A percentile compares a stretch with the other conserved stretches of the same genome.
phyloP scores from a whole-genome alignment of 2,329 filamentous ascomycete genomes.

The Rutstroemia sp. region DNA sequence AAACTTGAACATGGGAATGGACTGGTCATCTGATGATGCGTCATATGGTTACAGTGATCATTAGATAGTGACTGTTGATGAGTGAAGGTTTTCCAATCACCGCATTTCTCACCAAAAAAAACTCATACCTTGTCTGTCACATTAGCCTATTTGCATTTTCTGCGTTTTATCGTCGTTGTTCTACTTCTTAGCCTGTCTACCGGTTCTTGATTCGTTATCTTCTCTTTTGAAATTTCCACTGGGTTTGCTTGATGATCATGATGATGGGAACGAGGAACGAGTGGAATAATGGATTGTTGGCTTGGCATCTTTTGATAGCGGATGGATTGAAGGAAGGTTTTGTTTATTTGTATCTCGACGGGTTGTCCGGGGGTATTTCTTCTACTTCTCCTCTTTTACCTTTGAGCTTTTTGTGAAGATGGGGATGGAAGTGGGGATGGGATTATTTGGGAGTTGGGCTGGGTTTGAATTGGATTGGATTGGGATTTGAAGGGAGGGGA shows the following conservation, averaged over 20 bases:
- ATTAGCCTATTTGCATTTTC: conserved; percentile 2
- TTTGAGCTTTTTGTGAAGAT: not conserved
- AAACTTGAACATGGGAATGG: conserved; percentile 9
- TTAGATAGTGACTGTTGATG: not conserved
- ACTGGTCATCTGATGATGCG: conserved; percentile 8
- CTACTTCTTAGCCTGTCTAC: not conserved
- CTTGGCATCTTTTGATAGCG: not conserved
- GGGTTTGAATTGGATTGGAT: not conserved
- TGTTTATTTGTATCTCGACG: conserved; percentile 4
- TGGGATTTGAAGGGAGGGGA: not conserved
- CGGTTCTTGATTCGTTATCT: not conserved
- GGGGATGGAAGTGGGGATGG: too few relatives aligned
- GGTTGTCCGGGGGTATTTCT: conserved; percentile 3
- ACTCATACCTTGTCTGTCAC: not conserved
- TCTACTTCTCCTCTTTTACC: not conserved
- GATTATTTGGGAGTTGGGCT: not conserved
- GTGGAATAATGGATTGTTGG: not conserved
- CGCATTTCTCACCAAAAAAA: not conserved
- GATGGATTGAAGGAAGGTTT: not conserved
- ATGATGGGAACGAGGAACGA: not conserved
- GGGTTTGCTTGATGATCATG: too few relatives aligned
- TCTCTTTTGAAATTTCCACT: not conserved
- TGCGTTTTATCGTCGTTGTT: not conserved
- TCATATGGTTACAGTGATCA: not conserved
- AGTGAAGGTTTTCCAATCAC: not conserved